phyloP scores from a whole-genome alignment of 306 rosid species.

The Castanea sativa region DNA sequence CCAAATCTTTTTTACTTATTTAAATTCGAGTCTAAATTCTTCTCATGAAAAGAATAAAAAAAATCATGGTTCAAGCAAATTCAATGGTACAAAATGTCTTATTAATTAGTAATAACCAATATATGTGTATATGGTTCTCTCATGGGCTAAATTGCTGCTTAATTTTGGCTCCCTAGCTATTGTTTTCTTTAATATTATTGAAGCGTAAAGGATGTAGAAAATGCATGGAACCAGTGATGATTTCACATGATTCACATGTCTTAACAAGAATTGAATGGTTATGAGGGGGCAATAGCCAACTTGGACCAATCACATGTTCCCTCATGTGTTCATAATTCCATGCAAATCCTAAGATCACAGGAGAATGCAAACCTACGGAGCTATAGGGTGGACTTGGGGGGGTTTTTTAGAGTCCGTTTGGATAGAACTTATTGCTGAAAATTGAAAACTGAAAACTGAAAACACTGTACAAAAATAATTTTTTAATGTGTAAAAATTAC shows the following conservation, averaged over 20 bases:
- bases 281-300: conserved; percentile 12
- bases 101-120: too few relatives aligned
- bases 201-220: background rate
- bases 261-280: background rate
- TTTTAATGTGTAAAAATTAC: too few relatives aligned
- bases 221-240: conserved; percentile 5
- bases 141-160: background rate
- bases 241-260: conserved; percentile 14
- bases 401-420: too few relatives aligned
- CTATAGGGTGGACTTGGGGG: background rate
- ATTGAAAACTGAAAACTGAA: too few relatives aligned
- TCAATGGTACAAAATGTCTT: background rate
- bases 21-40: too few relatives aligned
- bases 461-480: too few relatives aligned
- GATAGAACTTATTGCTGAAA: too few relatives aligned
- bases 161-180: background rate
- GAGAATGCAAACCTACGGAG: conserved; percentile 3
- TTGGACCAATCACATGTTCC: conserved; percentile 35
- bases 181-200: background rate
- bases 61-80: too few relatives aligned
- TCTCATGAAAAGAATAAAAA: too few relatives aligned
- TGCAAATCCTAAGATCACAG: conserved; percentile 22
- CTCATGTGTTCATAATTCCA: conserved; percentile 19
- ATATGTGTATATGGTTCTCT: background rate
- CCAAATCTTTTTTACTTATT: too few relatives aligned